Base-by-base conservation (phyloP, 1,284 basidiomycete species). In the Apiotrichum montevideense region DNA sequence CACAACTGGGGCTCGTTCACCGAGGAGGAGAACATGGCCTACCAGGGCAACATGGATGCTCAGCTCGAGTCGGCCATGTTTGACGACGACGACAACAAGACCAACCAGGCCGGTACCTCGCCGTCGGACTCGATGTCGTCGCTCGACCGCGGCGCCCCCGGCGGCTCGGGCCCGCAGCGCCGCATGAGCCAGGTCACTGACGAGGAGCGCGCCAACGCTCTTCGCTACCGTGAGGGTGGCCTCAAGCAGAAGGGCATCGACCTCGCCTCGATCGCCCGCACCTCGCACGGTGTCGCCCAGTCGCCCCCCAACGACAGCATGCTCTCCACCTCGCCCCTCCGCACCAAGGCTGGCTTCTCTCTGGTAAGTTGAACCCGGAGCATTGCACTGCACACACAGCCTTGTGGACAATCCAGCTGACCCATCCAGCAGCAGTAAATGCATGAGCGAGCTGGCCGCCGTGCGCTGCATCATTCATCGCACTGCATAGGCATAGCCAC, bases 1-100 rank as follows among this genome's bases (percentile, higher is more conserved):
- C 85, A 90, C 78, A 90, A 88, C 78, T 92, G 90, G 90, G 90
- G 90, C 59, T 82, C 81, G 51, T 73, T 88, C 65, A 75, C 75
- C 13, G 80, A 88, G 66, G 86, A 90, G 76, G 77, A 74, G 44
- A 78, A 81, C 59, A 79, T 82, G 69, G 85, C 68, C 52, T 51
- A 56, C 32, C 57, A 64, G 35, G 72, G 65, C 33, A 42, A 40
- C 21, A 46, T 55, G 33, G 70, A 72, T 54, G 70, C 64, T 2
- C 50, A 85, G 76, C 74, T 69, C 50, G 81, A 79, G 32, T 55
- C 59, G 5, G 58, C 55, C 54, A 56, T 59, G 55, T 62, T 59
- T 15, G 84, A 81, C 10, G 56, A 79, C 21, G 58, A 56, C 15
- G 52, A 55, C 41, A 41, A 51, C 45, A 34, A 46, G 32, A 46